Percentiles rank a stretch among this genome's conserved stretches.
Evolutionary conservation across 441 rosid species (phyloP).

Genomic region (Flueggea neowawraea): DNA sequence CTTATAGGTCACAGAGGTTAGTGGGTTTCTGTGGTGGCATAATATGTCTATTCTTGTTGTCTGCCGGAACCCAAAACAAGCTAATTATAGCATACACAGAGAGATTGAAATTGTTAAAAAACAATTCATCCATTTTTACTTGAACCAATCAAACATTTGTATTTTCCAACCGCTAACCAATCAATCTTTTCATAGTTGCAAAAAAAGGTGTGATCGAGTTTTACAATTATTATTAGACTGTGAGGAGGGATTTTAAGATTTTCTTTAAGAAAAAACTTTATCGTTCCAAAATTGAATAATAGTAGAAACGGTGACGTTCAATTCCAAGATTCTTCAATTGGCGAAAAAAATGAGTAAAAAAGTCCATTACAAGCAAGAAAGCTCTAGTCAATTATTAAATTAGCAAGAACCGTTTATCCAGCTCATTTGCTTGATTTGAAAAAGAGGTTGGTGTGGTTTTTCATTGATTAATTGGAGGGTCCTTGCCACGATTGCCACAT

Average conservation of each 20-base stretch:
- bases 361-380: slow-evolving; percentile 7
- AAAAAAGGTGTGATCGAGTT: background rate
- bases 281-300: slow-evolving; percentile 15
- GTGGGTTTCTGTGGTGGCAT: background rate
- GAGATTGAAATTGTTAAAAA: background rate
- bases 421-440: slow-evolving; percentile 5
- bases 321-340: slow-evolving; percentile 3
- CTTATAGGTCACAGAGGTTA: no score
- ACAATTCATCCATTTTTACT: no score
- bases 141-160: background rate
- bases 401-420: background rate
- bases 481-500: slow-evolving; percentile 6
- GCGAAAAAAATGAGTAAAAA: background rate
- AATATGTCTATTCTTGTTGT: background rate
- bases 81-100: background rate
- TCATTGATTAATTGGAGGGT: background rate
- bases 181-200: slow-evolving; percentile 1
- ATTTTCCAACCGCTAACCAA: background rate
- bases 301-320: slow-evolving; percentile 16
- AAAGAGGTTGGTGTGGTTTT: background rate
- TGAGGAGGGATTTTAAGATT: no score
- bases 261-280: no score
- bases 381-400: slow-evolving; percentile 8
- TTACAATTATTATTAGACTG: no score
- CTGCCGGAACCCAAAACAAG: slow-evolving; percentile 1